Conservation (phyloP, 805 yeast genomes). For the Lachancea cidri region DNA sequence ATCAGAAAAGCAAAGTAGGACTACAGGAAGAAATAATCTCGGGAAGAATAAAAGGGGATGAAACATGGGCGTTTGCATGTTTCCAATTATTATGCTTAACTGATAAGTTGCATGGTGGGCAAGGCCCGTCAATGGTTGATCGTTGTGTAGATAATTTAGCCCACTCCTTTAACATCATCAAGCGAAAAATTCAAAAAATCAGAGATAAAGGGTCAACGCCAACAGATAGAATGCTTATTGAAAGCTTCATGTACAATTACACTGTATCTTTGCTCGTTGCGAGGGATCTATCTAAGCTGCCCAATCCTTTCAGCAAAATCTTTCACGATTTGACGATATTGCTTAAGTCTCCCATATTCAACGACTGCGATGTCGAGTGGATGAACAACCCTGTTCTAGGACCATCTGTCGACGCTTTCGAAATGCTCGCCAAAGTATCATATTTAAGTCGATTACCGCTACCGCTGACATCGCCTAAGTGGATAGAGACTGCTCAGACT, state of each 20-base stretch:
- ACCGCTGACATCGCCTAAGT: slow-evolving; percentile 11
- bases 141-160: slow-evolving; percentile 17
- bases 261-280: slow-evolving; percentile 18
- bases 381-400: slow-evolving; percentile 40
- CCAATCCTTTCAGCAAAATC: slow-evolving; percentile 15
- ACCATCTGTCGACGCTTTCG: slow-evolving; percentile 35
- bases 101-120: slow-evolving; percentile 16
- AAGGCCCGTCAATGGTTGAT: slow-evolving; percentile 15
- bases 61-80: slow-evolving; percentile 20
- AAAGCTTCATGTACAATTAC: slow-evolving; percentile 20
- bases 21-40: slow-evolving; percentile 10
- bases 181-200: slow-evolving; percentile 11
- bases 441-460: slow-evolving; percentile 30
- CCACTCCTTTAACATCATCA: slow-evolving; percentile 16
- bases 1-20: slow-evolving; percentile 12
- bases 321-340: slow-evolving; percentile 13
- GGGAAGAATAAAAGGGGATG: slow-evolving; percentile 13
- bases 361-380: slow-evolving; percentile 32
- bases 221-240: slow-evolving; percentile 18
- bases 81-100: slow-evolving; percentile 16
- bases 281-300: slow-evolving; percentile 13
- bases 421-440: slow-evolving; percentile 34
- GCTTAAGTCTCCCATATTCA: slow-evolving; percentile 21
- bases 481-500: slow-evolving; percentile 14
- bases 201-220: slow-evolving; percentile 12